Base-by-base conservation (phyloP, 805 yeast species). In the Ogataea haglerorum region DNA sequence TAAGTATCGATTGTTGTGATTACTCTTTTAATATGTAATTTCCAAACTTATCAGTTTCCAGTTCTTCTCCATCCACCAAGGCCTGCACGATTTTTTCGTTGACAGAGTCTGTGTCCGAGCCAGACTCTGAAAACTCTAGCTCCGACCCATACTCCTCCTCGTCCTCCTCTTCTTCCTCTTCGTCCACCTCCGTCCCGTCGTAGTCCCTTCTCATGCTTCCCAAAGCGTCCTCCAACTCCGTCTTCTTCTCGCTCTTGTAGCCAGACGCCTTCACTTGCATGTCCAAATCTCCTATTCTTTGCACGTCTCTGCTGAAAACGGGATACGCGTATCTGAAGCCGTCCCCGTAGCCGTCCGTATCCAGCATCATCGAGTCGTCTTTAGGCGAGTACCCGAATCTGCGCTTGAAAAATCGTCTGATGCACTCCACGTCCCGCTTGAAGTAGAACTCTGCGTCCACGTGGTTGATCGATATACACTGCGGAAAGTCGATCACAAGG, bases 401-500 rank as follows among this genome's bases (percentile, higher is more conserved):
- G 60, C 78, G 80, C 45, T 72, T 80, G 67, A 93, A 93, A 57
- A 91, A 93, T 33, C 80, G 72, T 47, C 89, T 73, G 39, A 93
- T 81, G 63, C 98, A 90, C 42, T 87, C 85, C 17, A 93, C 95
- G 65, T 93, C 99, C 67, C 99, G 76, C 53, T 86, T 78, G 63
- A 93, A 93, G 61, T 87, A 90, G 42, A 73, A 76, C 47, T 82
- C 82, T 6, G 98, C 97, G 60, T 93, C 96, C 3, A 70, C 72
- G 58, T 93, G 99, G 50, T 85, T 90, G 33, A 86, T 85, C 16
- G 96, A 87, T 13, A 93, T 85, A 78, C 97, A 91, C 65, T 93
- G 99, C 3, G 99, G 99, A 71, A 93, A 93, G 72, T 93, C 99
- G 55, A 93, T 91, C 19, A 93, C 96, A 15, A 90, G 83, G 54